Evolutionary conservation across 805 yeast species (phyloP), one percentile per base, ranked within the genome.

Genomic region (Kodamaea nitidulidarum): DNA sequence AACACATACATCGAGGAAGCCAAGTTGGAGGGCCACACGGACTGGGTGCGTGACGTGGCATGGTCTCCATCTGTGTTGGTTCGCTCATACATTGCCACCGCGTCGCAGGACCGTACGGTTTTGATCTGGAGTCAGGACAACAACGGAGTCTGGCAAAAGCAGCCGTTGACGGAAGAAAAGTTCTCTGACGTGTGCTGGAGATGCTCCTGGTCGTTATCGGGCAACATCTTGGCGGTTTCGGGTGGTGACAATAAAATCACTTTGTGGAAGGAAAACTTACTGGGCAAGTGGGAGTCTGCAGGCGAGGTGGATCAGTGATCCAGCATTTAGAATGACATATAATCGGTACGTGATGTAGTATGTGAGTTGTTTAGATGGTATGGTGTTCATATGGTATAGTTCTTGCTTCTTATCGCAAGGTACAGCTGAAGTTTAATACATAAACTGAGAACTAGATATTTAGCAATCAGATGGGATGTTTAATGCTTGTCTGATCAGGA

Each of bases 121-220:
- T 71, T 90, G 44, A 84, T 93, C 58, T 93, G 99, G 99, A 81
- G 96, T 7, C 91, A 88, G 62, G 90, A 82, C 47, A 61, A 61
- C 41, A 74, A 73, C 17, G 79, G 77, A 3, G 71, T 73, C 47
- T 93, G 98, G 99, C 81, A 82, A 59, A 84, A 84, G 59, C 82
- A 80, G 55, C 67, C 76, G 28, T 73, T 93, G 55, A 79, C 81
- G 36, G 73, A 75, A 14, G 95, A 87, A 28, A 82, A 80, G 58
- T 93, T 93, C 75, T 93, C 96, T 11, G 98, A 93, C 60, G 97
- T 90, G 18, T 86, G 95, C 51, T 93, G 98, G 98, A 81, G 97
- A 61, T 95, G 95, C 35, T 82, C 95, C 50, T 93, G 98, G 98
- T 88, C 97, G 9, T 72, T 90, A 50, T 84, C 95, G 34, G 99